Evolutionary conservation across 768 basidiomycete species (phyloP), one percentile per base, ranked within the genome.

Genomic region (Scleroderma bovista): DNA sequence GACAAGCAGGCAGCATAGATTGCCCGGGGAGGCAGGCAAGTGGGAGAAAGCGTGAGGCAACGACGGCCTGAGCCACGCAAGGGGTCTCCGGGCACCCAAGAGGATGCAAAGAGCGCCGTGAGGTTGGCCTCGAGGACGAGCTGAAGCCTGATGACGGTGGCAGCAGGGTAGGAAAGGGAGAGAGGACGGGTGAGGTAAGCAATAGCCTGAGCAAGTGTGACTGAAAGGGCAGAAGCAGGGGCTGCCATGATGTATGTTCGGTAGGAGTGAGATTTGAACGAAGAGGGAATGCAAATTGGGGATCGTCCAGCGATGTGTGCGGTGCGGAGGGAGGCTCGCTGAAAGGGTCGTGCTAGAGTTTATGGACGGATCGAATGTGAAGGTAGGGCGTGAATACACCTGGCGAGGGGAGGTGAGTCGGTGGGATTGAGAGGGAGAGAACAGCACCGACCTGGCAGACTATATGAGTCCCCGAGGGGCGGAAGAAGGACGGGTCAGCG

Each of bases 171-270:
- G 36, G 74, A 68, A 47, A 66, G 59, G 57, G 76, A 71, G 52
- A 88, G 77, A 50, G 84, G 80, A 31, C 77, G 75, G 33, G 84
- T 88, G 65, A 91, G 75, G 73, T 81, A 87, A 50, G 81, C 71
- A 64, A 88, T 76, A 64, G 83, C 83, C 60, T 90, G 84, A 52
- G 84, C 75, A 65, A 91, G 78, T 55, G 86, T 77, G 69, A 79
- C 64, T 54, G 83, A 73, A 66, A 91, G 80, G 58, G 67, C 75
- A 57, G 75, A 68, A 57, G 78, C 59, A 57, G 66, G 57, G 54
- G 68, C 64, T 57, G 67, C 42, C 66, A 66, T 64, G 24, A 13
- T 16, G 24, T 37, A 20, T 51, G 43, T 17, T 9, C 43, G 42
- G 29, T 29, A 11, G 24, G 26, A 45, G 44, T 40, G 22, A 22